Percentiles rank a stretch among this genome's conserved stretches.
phyloP scores from a whole-genome alignment of 768 basidiomycete genomes.

The Russula compacta region DNA sequence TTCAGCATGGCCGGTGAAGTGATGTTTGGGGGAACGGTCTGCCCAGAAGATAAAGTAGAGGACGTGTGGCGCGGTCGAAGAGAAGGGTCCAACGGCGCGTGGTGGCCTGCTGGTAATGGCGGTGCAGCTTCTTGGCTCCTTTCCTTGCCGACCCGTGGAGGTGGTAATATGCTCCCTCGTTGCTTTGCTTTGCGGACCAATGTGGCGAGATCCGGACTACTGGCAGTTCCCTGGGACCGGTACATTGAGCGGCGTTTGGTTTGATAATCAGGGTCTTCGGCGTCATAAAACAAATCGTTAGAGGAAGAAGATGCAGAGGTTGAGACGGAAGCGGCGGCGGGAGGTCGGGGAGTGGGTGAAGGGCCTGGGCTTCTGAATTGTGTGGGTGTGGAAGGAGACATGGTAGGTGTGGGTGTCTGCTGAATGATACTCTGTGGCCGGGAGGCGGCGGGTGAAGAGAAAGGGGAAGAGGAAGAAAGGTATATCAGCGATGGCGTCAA shows the following conservation, averaged over 20 bases:
- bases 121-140: conserved; percentile 35
- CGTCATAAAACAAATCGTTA: conserved; percentile 53
- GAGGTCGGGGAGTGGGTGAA: conserved; percentile 22
- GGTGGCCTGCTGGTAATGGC: conserved; percentile 30
- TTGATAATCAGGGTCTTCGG: conserved; percentile 57
- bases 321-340: conserved; percentile 25
- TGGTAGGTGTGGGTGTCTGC: conserved; percentile 35
- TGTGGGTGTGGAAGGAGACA: conserved; percentile 59
- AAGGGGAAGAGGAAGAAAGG: conserved; percentile 25
- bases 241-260: conserved; percentile 80
- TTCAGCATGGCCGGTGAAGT: conserved; percentile 25
- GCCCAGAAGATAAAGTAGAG: conserved; percentile 31
- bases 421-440: conserved; percentile 31
- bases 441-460: conserved; percentile 21
- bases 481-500: conserved; percentile 30
- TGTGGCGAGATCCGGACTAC: conserved; percentile 86
- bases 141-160: conserved; percentile 29
- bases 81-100: conserved; percentile 7
- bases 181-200: conserved; percentile 78
- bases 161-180: conserved; percentile 38
- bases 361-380: conserved; percentile 29
- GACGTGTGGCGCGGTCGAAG: conserved; percentile 33
- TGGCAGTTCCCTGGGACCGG: conserved; percentile 79
- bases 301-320: conserved; percentile 46
- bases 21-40: conserved; percentile 24